These are phyloP conservation scores for Emmonsiellopsis sp. DNA, from an alignment of 2,329 filamentous ascomycete genomes.

Conservation along the genomic window DNA sequence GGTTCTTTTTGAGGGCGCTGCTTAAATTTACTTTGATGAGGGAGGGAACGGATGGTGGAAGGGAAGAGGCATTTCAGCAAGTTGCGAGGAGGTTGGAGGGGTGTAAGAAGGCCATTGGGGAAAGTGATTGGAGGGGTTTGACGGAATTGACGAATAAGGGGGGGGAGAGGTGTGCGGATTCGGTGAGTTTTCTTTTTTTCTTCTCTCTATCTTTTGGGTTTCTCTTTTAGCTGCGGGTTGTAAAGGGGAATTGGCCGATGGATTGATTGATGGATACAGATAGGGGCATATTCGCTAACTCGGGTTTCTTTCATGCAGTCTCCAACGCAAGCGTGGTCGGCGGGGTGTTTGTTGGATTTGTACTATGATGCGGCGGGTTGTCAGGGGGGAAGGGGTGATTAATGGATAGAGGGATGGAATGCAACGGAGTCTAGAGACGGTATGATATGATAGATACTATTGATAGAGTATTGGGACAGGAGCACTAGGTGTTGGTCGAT, in stretches of 20 bases:
- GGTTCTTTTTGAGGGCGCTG: conserved; percentile 86
- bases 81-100: conserved; percentile 72
- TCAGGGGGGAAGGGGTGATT: conserved; percentile 1
- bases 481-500: no score
- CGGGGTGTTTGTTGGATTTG: conserved; percentile 85
- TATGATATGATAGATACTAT: no score
- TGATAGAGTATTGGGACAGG: no score
- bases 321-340: conserved; percentile 94
- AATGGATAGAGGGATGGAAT: background rate
- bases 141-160: conserved; percentile 88
- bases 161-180: conserved; percentile 75
- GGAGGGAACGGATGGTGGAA: conserved; percentile 15
- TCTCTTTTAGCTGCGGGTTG: background rate
- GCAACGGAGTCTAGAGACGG: no score
- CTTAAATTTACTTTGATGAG: conserved; percentile 74
- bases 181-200: conserved; percentile 48
- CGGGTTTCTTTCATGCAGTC: conserved; percentile 43
- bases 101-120: conserved; percentile 74
- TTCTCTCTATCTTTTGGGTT: background rate
- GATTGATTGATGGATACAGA: background rate
- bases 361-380: conserved; percentile 74
- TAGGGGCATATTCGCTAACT: conserved; percentile 8
- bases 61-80: conserved; percentile 87
- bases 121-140: conserved; percentile 79
- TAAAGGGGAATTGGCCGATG: background rate